Percentiles rank a stretch among this genome's conserved stretches.
Conservation (phyloP, 1,139 yeast species). For the Diutina rugosa region DNA sequence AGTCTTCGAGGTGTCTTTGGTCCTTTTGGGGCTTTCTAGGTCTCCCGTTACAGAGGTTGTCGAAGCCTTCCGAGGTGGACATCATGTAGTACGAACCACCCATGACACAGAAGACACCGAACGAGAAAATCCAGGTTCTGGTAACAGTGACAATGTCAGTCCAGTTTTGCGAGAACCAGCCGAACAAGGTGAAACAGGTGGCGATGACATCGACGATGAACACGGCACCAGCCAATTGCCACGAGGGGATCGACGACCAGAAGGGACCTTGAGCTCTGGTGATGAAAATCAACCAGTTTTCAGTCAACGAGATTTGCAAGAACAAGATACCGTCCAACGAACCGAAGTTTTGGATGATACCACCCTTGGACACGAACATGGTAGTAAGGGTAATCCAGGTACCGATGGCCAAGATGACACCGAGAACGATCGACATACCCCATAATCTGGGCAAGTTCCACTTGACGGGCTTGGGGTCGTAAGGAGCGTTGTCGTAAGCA, state of each 20-base stretch:
- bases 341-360: conserved; percentile 92
- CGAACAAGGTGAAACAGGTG: conserved; percentile 84
- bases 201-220: conserved; percentile 79
- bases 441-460: conserved; percentile 97
- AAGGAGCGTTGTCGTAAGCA: conserved; percentile 97
- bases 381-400: conserved; percentile 88
- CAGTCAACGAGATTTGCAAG: conserved; percentile 86
- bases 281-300: conserved; percentile 91
- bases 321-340: conserved; percentile 82
- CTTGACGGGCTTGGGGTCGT: conserved; percentile 91
- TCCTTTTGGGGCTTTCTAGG: conserved; percentile 42
- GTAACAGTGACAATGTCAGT: conserved; percentile 90
- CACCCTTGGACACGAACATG: conserved; percentile 67
- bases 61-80: conserved; percentile 80
- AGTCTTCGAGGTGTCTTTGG: conserved; percentile 82
- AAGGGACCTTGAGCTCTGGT: conserved; percentile 94
- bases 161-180: conserved; percentile 98
- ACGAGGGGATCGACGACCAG: conserved; percentile 87
- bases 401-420: conserved; percentile 74
- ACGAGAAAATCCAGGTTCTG: conserved; percentile 89
- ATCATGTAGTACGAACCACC: conserved; percentile 95
- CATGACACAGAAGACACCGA: conserved; percentile 91
- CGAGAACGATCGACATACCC: conserved; percentile 88
- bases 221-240: conserved; percentile 94
- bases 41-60: conserved; percentile 85